Conservation (phyloP, 1,284 basidiomycete species). For the Violaceomyces palustris region DNA sequence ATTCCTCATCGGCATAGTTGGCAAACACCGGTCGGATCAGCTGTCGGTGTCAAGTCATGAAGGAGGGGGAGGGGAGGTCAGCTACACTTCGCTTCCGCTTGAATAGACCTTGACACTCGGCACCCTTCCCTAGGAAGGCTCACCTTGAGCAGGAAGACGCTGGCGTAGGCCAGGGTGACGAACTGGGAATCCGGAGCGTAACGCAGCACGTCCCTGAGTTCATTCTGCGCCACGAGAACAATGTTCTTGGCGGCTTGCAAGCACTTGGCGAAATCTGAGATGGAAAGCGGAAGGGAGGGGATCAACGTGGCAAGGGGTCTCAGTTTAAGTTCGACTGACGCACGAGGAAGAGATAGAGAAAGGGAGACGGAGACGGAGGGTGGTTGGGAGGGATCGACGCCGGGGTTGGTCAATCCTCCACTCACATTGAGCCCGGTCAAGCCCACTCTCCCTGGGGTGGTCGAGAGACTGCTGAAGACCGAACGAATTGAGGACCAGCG, state of each 20-base stretch:
- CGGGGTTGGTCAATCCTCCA: slow-evolving; percentile 25
- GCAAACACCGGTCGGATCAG: slow-evolving; percentile 75
- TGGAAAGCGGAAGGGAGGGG: background rate
- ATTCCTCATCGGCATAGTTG: slow-evolving; percentile 62
- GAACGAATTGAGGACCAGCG: slow-evolving; percentile 71
- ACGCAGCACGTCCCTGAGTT: slow-evolving; percentile 59
- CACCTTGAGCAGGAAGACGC: slow-evolving; percentile 57
- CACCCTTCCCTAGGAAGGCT: background rate
- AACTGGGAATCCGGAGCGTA: slow-evolving; percentile 88
- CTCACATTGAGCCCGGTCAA: slow-evolving; percentile 47
- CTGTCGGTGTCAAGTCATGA: no score
- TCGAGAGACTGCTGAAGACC: slow-evolving; percentile 89
- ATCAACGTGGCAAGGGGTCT: background rate
- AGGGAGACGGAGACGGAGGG: no score
- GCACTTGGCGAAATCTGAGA: slow-evolving; percentile 45
- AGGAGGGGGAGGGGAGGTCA: slow-evolving; percentile 6
- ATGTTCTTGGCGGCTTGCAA: slow-evolving; percentile 47
- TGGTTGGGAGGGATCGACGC: no score
- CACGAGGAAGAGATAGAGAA: no score
- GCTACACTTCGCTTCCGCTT: no score
- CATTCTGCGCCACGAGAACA: slow-evolving; percentile 30
- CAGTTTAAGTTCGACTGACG: no score
- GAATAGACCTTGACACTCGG: no score
- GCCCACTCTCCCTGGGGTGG: slow-evolving; percentile 36
- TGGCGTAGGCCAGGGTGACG: slow-evolving; percentile 83